phyloP scores from a whole-genome alignment of 2,329 filamentous ascomycete species.

The Verticillium isaacii region DNA sequence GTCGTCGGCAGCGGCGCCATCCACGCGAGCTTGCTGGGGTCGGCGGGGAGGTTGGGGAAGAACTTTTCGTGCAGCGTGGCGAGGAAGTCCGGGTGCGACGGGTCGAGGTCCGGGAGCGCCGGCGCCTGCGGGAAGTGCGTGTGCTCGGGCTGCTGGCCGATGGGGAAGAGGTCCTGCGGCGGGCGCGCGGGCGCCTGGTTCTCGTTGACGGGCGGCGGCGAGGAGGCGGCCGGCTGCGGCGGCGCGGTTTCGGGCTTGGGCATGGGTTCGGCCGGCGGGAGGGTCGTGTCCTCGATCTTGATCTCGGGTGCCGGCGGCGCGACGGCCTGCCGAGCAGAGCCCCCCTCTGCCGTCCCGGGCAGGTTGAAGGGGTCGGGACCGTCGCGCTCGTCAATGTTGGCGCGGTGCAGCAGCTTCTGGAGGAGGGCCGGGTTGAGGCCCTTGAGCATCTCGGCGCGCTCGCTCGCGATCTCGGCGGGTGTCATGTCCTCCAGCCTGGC shows the following conservation, averaged over 20 bases:
- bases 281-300: constrained; percentile 26
- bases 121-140: constrained; percentile 60
- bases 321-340: constrained; percentile 1
- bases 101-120: constrained; percentile 69
- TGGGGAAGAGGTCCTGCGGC: constrained; percentile 36
- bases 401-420: constrained; percentile 68
- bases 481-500: constrained; percentile 74
- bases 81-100: constrained; percentile 77
- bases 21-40: constrained; percentile 85
- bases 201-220: constrained; percentile 27
- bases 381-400: constrained; percentile 65
- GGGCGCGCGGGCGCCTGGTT: constrained; percentile 35
- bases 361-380: constrained; percentile 38
- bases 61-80: constrained; percentile 83
- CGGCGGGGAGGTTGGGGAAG: constrained; percentile 81
- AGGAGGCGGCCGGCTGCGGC: neutral
- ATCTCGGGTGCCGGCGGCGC: constrained; percentile 22
- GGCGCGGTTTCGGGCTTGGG: constrained; percentile 1
- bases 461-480: constrained; percentile 72
- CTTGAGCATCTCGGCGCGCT: constrained; percentile 75
- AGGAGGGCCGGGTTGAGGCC: constrained; percentile 71
- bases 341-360: constrained; percentile 5
- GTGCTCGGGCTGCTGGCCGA: constrained; percentile 28
- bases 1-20: constrained; percentile 69
- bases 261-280: constrained; percentile 6